Percentiles rank a stretch among this genome's conserved stretches.
Conservation (phyloP, 108 stramenopile genomes). For the Parietichytrium sp. region DNA sequence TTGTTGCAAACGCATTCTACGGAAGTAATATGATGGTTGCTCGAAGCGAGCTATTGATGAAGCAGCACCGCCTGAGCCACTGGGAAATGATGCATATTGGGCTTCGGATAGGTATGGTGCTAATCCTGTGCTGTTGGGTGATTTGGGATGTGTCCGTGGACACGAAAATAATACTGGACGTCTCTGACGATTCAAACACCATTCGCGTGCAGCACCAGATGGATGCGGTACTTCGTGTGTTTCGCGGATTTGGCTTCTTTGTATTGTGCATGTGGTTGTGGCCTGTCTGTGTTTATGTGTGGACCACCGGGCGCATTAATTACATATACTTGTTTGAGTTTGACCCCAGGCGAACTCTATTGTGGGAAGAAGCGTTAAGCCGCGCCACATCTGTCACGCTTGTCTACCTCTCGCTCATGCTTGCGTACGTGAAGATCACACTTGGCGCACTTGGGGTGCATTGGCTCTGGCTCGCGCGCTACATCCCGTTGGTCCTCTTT, state of each 20-base stretch:
- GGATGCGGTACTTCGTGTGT: slow-evolving; percentile 4
- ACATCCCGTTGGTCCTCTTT: not conserved
- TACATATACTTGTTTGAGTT: slow-evolving; percentile 54
- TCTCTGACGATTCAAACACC: not conserved
- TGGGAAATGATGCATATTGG: slow-evolving; percentile 50
- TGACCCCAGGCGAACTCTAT: slow-evolving; percentile 44
- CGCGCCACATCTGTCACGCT: slow-evolving; percentile 44
- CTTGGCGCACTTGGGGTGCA: not conserved
- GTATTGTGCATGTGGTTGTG: slow-evolving; percentile 46
- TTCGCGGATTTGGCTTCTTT: slow-evolving; percentile 1
- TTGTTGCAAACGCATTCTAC: slow-evolving; percentile 38
- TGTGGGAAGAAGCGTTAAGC: slow-evolving; percentile 43
- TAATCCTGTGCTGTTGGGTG: slow-evolving; percentile 40
- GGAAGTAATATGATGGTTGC: slow-evolving; percentile 43
- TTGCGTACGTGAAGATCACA: slow-evolving; percentile 48
- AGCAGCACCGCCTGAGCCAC: slow-evolving; percentile 47
- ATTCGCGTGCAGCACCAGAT: not conserved
- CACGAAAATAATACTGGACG: not conserved
- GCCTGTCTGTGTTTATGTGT: slow-evolving; percentile 42
- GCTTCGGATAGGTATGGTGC: slow-evolving; percentile 48
- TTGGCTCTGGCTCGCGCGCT: not conserved
- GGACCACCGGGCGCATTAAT: slow-evolving; percentile 44
- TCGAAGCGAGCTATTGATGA: slow-evolving; percentile 50
- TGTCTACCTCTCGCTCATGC: slow-evolving; percentile 42
- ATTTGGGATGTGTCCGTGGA: slow-evolving; percentile 10